Percentiles rank a stretch among this genome's conserved stretches.
Evolutionary conservation across 192 early-diverging fungal genomes (phyloP).

Genomic region (Entomortierella beljakovae): DNA sequence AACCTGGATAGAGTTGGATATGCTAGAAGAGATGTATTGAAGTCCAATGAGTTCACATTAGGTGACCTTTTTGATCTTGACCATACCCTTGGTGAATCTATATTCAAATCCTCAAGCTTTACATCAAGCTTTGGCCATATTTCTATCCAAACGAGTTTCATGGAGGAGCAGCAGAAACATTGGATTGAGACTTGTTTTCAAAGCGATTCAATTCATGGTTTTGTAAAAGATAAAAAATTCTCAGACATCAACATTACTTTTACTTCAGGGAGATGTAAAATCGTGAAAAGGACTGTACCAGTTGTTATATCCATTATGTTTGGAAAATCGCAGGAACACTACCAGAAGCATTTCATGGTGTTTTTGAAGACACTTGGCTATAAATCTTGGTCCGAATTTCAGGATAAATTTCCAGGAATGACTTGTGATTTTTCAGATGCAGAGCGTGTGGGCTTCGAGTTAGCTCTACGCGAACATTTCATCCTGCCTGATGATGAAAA

Average conservation of each 20-base stretch:
- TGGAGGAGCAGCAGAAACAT: neutral
- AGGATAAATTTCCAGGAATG: constrained; percentile 9
- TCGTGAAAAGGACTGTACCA: constrained; percentile 11
- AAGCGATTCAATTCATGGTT: constrained; percentile 27
- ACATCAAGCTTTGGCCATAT: constrained; percentile 5
- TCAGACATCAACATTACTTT: constrained; percentile 18
- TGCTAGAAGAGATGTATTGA: neutral
- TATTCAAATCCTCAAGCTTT: constrained; percentile 3
- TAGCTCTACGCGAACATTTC: constrained; percentile 4
- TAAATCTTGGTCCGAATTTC: constrained; percentile 13
- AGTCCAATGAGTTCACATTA: neutral
- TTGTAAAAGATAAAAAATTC: neutral
- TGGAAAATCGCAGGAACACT: constrained; percentile 12
- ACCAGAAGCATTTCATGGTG: constrained; percentile 10
- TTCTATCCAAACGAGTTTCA: constrained; percentile 13
- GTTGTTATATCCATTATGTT: constrained; percentile 16
- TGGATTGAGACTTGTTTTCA: constrained; percentile 1
- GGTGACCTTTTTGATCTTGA: neutral
- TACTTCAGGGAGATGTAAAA: constrained; percentile 10
- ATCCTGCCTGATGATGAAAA: neutral
- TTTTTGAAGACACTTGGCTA: constrained; percentile 2
- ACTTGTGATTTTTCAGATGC: constrained; percentile 37
- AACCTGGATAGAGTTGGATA: neutral
- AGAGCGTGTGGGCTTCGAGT: constrained; percentile 21
- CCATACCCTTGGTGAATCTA: neutral